Evolutionary conservation across 768 basidiomycete genomes (phyloP), one percentile per base, ranked within the genome.

Genomic region (Lactarius deliciosus): DNA sequence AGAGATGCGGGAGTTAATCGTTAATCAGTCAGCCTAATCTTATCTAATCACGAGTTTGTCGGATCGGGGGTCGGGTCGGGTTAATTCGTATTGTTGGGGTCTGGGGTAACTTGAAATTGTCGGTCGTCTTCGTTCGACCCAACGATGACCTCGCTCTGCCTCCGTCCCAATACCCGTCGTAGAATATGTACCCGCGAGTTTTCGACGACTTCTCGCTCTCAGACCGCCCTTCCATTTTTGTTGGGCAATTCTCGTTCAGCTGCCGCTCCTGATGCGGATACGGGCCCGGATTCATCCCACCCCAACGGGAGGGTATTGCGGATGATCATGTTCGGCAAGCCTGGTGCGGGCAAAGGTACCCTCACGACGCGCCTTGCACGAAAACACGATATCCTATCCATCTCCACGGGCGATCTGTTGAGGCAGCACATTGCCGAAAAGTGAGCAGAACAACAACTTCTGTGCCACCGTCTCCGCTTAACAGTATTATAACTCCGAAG

Each of bases 291-390:
- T 53, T 60, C 66, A 25, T 55, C 50, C 4, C 32, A 70, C 63
- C 55, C 64, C 65, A 71, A 72, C 43, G 69, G 72, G n/a, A 72
- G 70, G 64, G 66, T 73, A 40, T 70, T 88, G 60, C 82, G 89
- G 61, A 87, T 90, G 84, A 79, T 91, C 66, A 85, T 90, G 81
- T 90, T 90, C 75, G 90, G 89, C 36, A 90, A 90, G 76, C 90
- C 88, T n/a, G 90, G 90, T 32, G 85, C 89, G 57, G 90, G 90
- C 64, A 92, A 96, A 79, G 94, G 94, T 40, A 96, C 94, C 0
- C 81, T 95, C 50, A 83, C 90, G 2, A 81, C 83, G 18, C 83
- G 89, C 53, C 83, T 96, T 34, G 85, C 91, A 64, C 83, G 86
- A 69, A 91, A 92, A 75, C 94, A 92, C 74, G 87, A 92, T 73